Evolutionary conservation across 2,329 filamentous ascomycete genomes (phyloP).

Genomic region (Ceratocystis huliohia): DNA sequence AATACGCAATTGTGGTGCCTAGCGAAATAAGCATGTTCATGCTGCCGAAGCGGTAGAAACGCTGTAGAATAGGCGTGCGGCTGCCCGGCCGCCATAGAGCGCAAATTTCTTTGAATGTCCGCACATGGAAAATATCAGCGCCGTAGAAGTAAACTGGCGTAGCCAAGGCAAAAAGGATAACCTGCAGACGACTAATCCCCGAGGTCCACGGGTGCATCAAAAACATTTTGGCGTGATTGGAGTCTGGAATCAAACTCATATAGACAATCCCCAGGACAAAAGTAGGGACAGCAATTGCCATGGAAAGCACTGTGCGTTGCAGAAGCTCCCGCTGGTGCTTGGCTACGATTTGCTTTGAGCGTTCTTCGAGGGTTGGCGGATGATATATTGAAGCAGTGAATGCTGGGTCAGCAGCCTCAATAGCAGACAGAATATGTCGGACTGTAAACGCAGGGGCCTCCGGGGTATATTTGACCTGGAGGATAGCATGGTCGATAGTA

Average conservation of each 20-base stretch:
- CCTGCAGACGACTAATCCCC: constrained; percentile 63
- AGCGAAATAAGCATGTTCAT: constrained; percentile 92
- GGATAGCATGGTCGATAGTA: constrained; percentile 49
- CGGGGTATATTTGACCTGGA: constrained; percentile 60
- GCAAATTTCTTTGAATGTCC: constrained; percentile 65
- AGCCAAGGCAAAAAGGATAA: constrained; percentile 66
- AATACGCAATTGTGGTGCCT: constrained; percentile 76
- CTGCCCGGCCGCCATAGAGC: constrained; percentile 67
- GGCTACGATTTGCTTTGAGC: constrained; percentile 57
- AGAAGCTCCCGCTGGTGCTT: constrained; percentile 58
- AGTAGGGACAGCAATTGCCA: constrained; percentile 62
- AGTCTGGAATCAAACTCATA: constrained; percentile 63
- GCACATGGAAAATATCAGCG: constrained; percentile 70
- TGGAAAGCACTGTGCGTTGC: constrained; percentile 55
- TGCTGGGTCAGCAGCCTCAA: constrained; percentile 51
- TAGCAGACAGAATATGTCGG: constrained; percentile 55
- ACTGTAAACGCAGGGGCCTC: constrained; percentile 58
- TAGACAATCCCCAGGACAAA: constrained; percentile 82
- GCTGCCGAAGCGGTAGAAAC: constrained; percentile 87
- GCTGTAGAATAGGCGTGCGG: constrained; percentile 54
- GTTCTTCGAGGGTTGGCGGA: constrained; percentile 70
- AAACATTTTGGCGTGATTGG: constrained; percentile 46
- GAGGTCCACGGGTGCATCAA: constrained; percentile 59
- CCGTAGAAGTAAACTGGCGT: constrained; percentile 81
- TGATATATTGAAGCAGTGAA: constrained; percentile 63